Conservation (phyloP, 108 stramenopile species). For the Skeletonema potamos region DNA sequence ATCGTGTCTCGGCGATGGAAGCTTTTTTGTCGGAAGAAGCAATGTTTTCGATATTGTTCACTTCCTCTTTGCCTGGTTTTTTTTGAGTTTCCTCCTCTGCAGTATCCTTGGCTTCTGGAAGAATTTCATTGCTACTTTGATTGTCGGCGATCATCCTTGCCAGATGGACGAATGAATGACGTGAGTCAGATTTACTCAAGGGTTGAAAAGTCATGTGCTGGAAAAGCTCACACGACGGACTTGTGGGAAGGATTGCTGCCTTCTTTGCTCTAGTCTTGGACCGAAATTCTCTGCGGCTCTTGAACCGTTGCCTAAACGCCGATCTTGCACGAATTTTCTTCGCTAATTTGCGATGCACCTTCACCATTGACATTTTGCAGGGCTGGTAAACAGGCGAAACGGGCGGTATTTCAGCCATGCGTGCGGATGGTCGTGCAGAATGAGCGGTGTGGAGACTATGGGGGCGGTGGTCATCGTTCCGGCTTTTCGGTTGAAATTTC, state of each 20-base stretch:
- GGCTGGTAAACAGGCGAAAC: neutral
- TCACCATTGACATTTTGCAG: neutral
- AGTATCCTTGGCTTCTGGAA: neutral
- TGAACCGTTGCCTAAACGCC: neutral
- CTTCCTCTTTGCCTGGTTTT: neutral
- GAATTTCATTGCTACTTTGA: neutral
- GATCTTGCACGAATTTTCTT: neutral
- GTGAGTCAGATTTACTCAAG: neutral
- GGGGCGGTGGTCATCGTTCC: neutral
- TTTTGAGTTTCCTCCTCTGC: neutral
- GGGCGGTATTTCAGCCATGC: neutral
- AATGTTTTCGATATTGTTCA: neutral
- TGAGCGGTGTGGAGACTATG: neutral
- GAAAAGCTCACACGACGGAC: slow-evolving; percentile 21
- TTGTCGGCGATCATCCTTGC: neutral
- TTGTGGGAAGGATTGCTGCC: neutral
- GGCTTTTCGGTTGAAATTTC: neutral
- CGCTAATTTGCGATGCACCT: slow-evolving; percentile 1
- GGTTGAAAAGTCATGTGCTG: slow-evolving; percentile 25
- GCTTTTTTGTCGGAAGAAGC: neutral
- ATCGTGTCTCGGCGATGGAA: neutral
- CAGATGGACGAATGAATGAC: neutral
- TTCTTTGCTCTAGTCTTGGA: neutral
- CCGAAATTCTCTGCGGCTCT: neutral
- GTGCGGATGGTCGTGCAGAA: neutral